Evolutionary conservation across 139 green algal genomes (phyloP), one percentile per base, ranked within the genome.

Genomic region (Tetraselmis striata): DNA sequence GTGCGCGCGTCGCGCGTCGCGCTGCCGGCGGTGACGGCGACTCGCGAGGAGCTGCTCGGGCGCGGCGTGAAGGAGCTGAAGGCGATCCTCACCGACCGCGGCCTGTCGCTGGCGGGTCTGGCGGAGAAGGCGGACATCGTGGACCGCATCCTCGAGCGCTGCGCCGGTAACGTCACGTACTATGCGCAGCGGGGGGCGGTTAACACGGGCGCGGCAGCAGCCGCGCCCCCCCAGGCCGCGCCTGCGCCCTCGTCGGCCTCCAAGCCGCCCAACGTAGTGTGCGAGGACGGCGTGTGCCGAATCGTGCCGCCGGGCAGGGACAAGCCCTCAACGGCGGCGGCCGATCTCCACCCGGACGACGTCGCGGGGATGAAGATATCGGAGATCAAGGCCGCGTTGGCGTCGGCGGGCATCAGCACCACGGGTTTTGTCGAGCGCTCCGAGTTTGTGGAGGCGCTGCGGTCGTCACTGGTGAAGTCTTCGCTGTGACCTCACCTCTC

Each of bases 41-140:
- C 31, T 28, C 29, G 77, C 0, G 82, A 89, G 67, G 83, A 89
- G 80, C 80, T 89, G 75, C 32, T 85, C 82, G 59, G 0, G 0
- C 59, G 45, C 58, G n/a, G 31, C 30, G 82, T 81, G 30, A 28
- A 83, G 80, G 85, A 84, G 80, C 80, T 88, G n/a, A 86, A 84
- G 67, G 32, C 59, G 31, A 86, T 90, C 0, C 77, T 90, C 31
- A 59, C 74, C 2, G 79, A 83, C n/a, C 79, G 80, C 24, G 27
- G 67, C 30, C 81, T 90, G 59, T 45, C 59, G 30, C 80, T 45
- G 0, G 78, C 78, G 0, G 86, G 80, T 31, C 59, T 88, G 24
- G 23, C 74, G 0, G 86, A 90, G 67, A 90, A 90, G 84, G 29
- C 29, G 0, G 86, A 90, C 75, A 80, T 90, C 23, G 86, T 84